phyloP scores from a whole-genome alignment of 2,329 filamentous ascomycete species.

The Calonectria hongkongensis region DNA sequence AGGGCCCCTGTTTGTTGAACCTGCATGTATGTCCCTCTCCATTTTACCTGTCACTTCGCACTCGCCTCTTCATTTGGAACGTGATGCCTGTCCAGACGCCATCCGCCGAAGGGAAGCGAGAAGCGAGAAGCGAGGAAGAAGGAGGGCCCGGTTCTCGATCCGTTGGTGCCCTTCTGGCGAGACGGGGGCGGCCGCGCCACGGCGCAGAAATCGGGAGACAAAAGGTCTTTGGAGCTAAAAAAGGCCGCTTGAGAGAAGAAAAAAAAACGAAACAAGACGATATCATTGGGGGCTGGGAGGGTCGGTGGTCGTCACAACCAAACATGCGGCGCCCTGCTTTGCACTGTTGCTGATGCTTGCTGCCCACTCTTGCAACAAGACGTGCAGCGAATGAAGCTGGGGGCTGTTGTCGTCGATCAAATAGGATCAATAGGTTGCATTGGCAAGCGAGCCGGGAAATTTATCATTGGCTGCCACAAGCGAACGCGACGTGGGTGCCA shows the following conservation, averaged over 20 bases:
- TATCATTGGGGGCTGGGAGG: slow-evolving; percentile 12
- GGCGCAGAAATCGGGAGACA: slow-evolving; percentile 25
- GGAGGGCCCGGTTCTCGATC: slow-evolving; percentile 17
- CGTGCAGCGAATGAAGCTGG: slow-evolving; percentile 25
- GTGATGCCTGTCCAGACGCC: not conserved
- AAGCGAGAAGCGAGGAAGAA: slow-evolving; percentile 7
- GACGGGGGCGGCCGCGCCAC: slow-evolving; percentile 18
- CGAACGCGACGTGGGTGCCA: slow-evolving; percentile 51
- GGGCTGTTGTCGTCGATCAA: slow-evolving; percentile 30
- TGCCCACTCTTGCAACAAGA: slow-evolving; percentile 25
- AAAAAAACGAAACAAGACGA: slow-evolving; percentile 9
- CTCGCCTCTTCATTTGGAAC: slow-evolving; percentile 2
- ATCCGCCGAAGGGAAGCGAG: not conserved
- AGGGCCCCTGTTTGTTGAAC: slow-evolving; percentile 9
- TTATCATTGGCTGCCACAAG: slow-evolving; percentile 56
- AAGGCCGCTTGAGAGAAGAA: slow-evolving; percentile 10
- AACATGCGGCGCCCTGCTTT: slow-evolving; percentile 6
- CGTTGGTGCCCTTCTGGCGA: slow-evolving; percentile 9
- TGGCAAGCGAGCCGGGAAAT: slow-evolving; percentile 56
- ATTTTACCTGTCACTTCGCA: slow-evolving; percentile 12
- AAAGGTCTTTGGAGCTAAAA: slow-evolving; percentile 27
- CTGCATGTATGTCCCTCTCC: not conserved
- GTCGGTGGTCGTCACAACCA: not conserved
- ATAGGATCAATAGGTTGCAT: slow-evolving; percentile 48
- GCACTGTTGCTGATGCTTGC: slow-evolving; percentile 18